These are phyloP conservation scores for Populus simonii DNA, from an alignment of 345 rosid genomes.

Conservation along the genomic window DNA sequence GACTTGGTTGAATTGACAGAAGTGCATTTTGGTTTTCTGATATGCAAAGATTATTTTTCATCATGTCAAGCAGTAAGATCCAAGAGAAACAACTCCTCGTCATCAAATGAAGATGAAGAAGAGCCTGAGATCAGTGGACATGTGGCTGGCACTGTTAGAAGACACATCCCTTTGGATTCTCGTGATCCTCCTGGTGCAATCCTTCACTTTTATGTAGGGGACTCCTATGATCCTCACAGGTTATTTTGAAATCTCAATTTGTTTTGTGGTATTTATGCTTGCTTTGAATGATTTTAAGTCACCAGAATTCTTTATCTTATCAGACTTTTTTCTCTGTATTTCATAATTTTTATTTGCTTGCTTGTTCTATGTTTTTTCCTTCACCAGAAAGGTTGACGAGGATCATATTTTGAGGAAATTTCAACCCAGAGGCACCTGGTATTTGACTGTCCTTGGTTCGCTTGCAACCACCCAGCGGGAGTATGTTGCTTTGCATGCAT, in stretches of 20 bases:
- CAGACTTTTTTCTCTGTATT: background rate
- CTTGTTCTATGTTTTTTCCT: background rate
- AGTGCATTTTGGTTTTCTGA: background rate
- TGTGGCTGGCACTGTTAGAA: slow-evolving; percentile 93
- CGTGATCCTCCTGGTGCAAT: slow-evolving; percentile 98
- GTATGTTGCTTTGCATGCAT: slow-evolving; percentile 97
- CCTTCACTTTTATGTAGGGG: slow-evolving; percentile 96
- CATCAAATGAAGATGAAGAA: slow-evolving; percentile 50
- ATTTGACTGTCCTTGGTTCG: slow-evolving; percentile 91
- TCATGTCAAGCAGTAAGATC: slow-evolving; percentile 47
- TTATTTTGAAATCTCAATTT: slow-evolving; percentile 24
- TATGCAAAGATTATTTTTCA: background rate
- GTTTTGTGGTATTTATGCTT: background rate
- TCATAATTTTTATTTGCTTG: background rate
- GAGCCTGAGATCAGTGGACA: slow-evolving; percentile 71
- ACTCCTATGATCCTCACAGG: slow-evolving; percentile 64
- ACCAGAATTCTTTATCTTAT: background rate
- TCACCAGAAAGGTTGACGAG: slow-evolving; percentile 65
- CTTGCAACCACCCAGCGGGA: slow-evolving; percentile 99
- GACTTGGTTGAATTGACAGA: background rate
- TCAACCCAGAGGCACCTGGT: slow-evolving; percentile 79
- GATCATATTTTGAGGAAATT: slow-evolving; percentile 87
- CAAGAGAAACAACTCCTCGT: slow-evolving; percentile 40
- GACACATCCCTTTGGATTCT: slow-evolving; percentile 81
- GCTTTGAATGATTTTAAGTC: background rate